phyloP scores from a whole-genome alignment of 1,284 basidiomycete genomes.

The Microbotryum scabiosae region DNA sequence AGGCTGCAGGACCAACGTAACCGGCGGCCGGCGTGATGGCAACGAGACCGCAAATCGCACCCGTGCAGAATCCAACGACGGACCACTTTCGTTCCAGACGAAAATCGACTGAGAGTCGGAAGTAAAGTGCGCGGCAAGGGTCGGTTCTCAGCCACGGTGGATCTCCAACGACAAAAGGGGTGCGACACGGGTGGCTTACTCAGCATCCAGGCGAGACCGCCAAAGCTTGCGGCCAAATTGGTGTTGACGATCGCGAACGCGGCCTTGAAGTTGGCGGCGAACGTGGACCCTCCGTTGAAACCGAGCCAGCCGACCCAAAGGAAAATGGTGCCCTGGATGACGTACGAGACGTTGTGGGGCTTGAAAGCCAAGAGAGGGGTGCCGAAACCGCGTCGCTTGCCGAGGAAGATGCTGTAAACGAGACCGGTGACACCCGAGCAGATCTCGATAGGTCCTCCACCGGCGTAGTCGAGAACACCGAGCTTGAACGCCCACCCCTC shows the following conservation, averaged over 20 bases:
- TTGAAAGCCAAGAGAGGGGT: constrained; percentile 42
- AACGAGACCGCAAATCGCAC: constrained; percentile 60
- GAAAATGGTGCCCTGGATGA: constrained; percentile 42
- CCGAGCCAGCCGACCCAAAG: constrained; percentile 34
- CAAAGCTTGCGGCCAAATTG: constrained; percentile 40
- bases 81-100: constrained; percentile 45
- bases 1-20: constrained; percentile 50
- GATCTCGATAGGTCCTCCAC: constrained; percentile 43
- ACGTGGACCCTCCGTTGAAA: constrained; percentile 40
- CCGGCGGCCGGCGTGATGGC: constrained; percentile 64
- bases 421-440: constrained; percentile 37
- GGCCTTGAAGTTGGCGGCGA: constrained; percentile 43
- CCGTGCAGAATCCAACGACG: constrained; percentile 70
- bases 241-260: constrained; percentile 42
- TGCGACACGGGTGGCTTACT: too few species aligned
- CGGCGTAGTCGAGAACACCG: constrained; percentile 43
- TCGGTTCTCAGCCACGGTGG: too few species aligned
- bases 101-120: constrained; percentile 36
- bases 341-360: constrained; percentile 41
- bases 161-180: too few species aligned
- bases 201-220: constrained; percentile 43
- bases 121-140: constrained; percentile 8
- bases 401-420: constrained; percentile 39
- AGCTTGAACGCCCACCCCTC: constrained; percentile 27
- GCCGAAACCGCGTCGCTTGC: constrained; percentile 43